Conservation (phyloP, 1,284 basidiomycete species). For the Tylopilus sp. region DNA sequence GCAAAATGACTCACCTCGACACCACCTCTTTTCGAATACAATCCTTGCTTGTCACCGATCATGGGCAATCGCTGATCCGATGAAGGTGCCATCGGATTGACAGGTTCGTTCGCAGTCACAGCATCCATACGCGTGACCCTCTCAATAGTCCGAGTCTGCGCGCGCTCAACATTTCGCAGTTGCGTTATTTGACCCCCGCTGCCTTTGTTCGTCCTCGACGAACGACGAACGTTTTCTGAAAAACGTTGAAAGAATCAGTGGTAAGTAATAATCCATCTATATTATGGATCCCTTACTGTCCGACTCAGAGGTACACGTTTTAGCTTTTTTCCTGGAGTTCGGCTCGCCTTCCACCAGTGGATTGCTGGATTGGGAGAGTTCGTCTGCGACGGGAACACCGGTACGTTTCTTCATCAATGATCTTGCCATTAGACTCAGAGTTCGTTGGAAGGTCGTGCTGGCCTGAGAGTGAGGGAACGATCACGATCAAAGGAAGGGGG, state of each 20-base stretch:
- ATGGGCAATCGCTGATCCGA: too few species aligned
- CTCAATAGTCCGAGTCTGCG: background rate
- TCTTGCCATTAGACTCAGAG: background rate
- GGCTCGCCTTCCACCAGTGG: too few species aligned
- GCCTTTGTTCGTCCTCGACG: conserved; percentile 7
- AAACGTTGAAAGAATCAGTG: too few species aligned
- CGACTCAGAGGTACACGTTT: background rate
- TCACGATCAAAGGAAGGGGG: background rate
- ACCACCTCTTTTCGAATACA: too few species aligned
- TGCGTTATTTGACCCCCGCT: conserved; percentile 4
- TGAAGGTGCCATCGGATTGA: conserved; percentile 2
- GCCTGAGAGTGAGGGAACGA: too few species aligned
- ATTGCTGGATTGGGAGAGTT: too few species aligned
- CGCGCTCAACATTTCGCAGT: background rate
- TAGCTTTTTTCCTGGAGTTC: background rate
- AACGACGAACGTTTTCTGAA: background rate
- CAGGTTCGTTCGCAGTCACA: background rate
- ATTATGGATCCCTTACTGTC: background rate
- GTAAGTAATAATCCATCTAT: too few species aligned
- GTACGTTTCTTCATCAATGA: background rate
- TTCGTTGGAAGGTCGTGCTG: too few species aligned
- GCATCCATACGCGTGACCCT: background rate
- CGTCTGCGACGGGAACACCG: background rate
- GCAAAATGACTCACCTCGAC: too few species aligned
- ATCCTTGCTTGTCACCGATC: too few species aligned